Evolutionary conservation across 2,329 filamentous ascomycete genomes (phyloP), one percentile per base, ranked within the genome.

Genomic region (Aspergillus pseudoterreus): DNA sequence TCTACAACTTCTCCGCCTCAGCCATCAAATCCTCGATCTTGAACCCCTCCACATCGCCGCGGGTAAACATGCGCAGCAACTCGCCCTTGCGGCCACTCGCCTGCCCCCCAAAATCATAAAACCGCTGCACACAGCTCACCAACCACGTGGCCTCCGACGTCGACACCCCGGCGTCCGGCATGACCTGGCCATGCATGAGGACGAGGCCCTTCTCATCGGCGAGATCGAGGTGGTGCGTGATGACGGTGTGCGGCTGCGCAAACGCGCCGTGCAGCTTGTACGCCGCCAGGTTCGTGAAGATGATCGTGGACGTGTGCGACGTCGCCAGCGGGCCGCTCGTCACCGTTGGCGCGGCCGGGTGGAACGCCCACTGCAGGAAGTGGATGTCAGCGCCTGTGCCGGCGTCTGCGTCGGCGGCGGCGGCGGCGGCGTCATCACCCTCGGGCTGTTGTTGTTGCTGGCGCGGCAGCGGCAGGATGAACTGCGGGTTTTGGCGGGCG

Each of bases 321-420:
- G 75, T 75, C 19, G 72, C 74, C 30, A 75, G 81, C 4, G 59
- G 53, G 4, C 47, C 55, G 3, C 62, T 53, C 1, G 63, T 50
- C 4, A 51, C 49, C 11, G 59, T 54, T 5, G 58, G 45, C 15
- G 59, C 53, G 1, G 64, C 58, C 0, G 84, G 80, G 54, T 95
- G 92, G 72, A 96, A 96, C 0, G 88, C 88, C 90, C 95, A 99
- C 73, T 99, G 92, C 56, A 99, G 74, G 71, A 95, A 96, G 73
- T 99, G 94, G 43, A 99, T 91, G 71, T 97, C 94, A 43, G 91
- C 90, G 47, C 89, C 90, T 44, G 63, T 65, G 17, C 62, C 27
- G 27, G 3, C 27, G 51, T 61, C 41, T 57, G 68, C 54, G 58
- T 61, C 51, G 5, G 56, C 58, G 43, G 75, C 73, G 10, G 54